Evolutionary conservation across 2,329 filamentous ascomycete species (phyloP).

Genomic region (Trichoderma polysporum): DNA sequence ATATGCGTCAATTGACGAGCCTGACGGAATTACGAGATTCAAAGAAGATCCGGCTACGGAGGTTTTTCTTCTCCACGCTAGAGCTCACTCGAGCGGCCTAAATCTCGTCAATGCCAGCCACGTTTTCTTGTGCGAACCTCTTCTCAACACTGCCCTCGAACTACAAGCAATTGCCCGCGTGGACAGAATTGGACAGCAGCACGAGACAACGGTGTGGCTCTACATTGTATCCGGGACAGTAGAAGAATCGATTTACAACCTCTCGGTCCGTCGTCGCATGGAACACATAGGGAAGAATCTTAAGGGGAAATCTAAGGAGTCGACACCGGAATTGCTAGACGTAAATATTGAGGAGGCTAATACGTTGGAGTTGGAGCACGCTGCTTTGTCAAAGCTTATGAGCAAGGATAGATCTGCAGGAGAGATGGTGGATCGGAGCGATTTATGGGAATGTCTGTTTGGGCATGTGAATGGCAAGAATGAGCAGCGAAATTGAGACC

Average conservation of each 20-base stretch:
- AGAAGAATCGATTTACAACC: constrained; percentile 86
- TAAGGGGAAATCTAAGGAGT: constrained; percentile 43
- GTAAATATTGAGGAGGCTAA: constrained; percentile 77
- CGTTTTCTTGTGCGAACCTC: constrained; percentile 90
- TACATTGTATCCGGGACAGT: constrained; percentile 90
- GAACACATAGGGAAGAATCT: constrained; percentile 63
- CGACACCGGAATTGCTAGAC: constrained; percentile 52
- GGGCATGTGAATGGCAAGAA: constrained; percentile 49
- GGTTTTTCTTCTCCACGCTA: constrained; percentile 85
- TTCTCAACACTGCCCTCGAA: constrained; percentile 91
- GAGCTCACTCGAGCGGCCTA: constrained; percentile 82
- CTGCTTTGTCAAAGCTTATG: constrained; percentile 68
- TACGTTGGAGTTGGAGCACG: constrained; percentile 76
- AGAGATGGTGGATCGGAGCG: constrained; percentile 74
- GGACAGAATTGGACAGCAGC: constrained; percentile 87
- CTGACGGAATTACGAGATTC: constrained; percentile 71
- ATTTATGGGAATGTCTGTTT: constrained; percentile 89
- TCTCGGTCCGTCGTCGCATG: constrained; percentile 76
- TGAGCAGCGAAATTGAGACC: constrained; percentile 22
- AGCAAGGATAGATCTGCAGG: constrained; percentile 68
- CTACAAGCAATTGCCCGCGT: constrained; percentile 93
- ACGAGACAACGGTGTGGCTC: constrained; percentile 90
- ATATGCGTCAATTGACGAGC: constrained; percentile 66
- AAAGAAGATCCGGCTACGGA: constrained; percentile 71
- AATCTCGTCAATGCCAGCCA: constrained; percentile 92